Percentiles rank a stretch among this genome's conserved stretches.
Conservation (phyloP, 768 basidiomycete species). For the Kwoniella mangroviensis region DNA sequence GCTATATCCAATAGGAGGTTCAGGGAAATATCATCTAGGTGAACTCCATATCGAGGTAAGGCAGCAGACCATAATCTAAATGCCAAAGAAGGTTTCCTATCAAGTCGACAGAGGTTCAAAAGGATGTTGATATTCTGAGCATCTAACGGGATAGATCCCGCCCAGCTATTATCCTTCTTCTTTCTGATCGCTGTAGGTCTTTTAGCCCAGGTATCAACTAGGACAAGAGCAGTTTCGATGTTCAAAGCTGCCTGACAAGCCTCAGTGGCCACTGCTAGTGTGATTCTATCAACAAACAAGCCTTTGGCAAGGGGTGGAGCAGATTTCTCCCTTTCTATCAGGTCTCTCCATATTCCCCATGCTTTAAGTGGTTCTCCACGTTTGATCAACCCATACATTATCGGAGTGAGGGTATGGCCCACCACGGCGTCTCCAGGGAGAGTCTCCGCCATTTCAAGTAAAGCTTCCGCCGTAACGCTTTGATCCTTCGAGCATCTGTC, state of each 20-base stretch:
- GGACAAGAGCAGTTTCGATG: constrained; percentile 27
- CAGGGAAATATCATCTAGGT: constrained; percentile 66
- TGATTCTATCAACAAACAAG: constrained; percentile 29
- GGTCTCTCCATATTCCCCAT: constrained; percentile 37
- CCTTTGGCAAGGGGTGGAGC: constrained; percentile 1
- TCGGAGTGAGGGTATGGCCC: constrained; percentile 33
- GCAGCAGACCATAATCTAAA: constrained; percentile 70
- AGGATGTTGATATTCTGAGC: constrained; percentile 41
- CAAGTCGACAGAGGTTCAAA: constrained; percentile 25
- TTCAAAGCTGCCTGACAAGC: constrained; percentile 14
- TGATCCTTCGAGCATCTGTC: constrained; percentile 16
- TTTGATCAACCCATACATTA: constrained; percentile 32
- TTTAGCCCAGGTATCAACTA: constrained; percentile 42
- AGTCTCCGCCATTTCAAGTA: constrained; percentile 23
- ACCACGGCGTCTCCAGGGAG: constrained; percentile 20
- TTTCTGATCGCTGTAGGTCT: constrained; percentile 7
- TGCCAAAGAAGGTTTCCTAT: constrained; percentile 25
- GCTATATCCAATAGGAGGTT: constrained; percentile 68
- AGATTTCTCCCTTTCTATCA: constrained; percentile 28
- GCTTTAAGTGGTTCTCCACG: constrained; percentile 29
- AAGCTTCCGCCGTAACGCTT: constrained; percentile 12
- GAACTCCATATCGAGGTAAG: constrained; percentile 65
- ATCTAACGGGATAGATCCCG: constrained; percentile 33
- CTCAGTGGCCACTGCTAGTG: constrained; percentile 32
- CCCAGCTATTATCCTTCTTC: not conserved